phyloP scores from a whole-genome alignment of 2,329 filamentous ascomycete genomes.

The Tolypocladium nubicola region DNA sequence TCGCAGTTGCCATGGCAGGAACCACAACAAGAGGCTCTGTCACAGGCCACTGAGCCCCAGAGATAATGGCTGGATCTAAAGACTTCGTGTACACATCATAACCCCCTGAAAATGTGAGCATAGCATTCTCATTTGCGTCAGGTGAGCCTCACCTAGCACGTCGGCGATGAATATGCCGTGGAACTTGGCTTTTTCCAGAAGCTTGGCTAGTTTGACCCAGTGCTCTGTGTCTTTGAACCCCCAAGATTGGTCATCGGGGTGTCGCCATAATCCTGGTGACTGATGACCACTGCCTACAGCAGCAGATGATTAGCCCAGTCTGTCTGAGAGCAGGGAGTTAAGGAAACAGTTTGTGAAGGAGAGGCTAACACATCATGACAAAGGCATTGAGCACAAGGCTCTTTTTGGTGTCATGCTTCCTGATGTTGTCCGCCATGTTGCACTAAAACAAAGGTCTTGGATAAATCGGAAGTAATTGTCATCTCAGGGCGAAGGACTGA shows the following conservation, averaged over 20 bases:
- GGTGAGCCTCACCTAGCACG: constrained; percentile 36
- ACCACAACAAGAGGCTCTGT: constrained; percentile 57
- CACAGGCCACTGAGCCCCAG: constrained; percentile 60
- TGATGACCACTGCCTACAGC: constrained; percentile 30
- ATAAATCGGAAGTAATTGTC: no score
- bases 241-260: constrained; percentile 52
- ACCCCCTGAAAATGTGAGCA: constrained; percentile 29
- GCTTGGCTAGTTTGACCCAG: constrained; percentile 40
- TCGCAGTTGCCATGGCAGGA: constrained; percentile 60
- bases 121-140: background rate
- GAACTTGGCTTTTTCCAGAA: background rate
- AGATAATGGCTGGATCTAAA: constrained; percentile 47
- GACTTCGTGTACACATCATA: constrained; percentile 60
- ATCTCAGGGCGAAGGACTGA: no score
- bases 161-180: constrained; percentile 37
- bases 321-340: no score
- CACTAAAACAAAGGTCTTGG: background rate
- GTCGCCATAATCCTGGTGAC: constrained; percentile 41
- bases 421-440: background rate
- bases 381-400: constrained; percentile 32
- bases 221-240: constrained; percentile 50
- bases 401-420: constrained; percentile 19
- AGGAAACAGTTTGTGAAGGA: no score
- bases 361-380: constrained; percentile 24
- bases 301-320: no score